Base-by-base conservation (phyloP, 495 filamentous ascomycete genomes). In the Penicillium atrosanguineum region DNA sequence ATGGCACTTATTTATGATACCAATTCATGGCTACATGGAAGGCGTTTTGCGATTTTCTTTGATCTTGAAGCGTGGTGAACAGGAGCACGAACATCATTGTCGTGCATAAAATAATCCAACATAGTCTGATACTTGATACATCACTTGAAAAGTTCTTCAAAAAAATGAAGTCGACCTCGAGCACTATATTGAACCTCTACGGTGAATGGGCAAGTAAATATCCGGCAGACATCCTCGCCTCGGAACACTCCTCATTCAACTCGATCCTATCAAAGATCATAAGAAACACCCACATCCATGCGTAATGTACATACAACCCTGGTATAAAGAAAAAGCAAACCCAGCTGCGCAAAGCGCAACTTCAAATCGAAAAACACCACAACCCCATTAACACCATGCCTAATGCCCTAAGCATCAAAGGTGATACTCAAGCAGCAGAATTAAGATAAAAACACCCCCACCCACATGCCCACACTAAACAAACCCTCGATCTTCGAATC, bases 1-100 rank as follows among this genome's bases (percentile, higher is more conserved):
- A 29, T 16, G 45, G 55, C 50, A 50, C 47, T 44, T 19, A 21
- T 59, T 62, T 63, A 62, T 59, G 69, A 71, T 69, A 68, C 69
- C 64, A 68, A 67, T 44, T 63, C 46, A 62, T 61, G 57, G 31
- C 52, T 53, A 56, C 53, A 52, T 31, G 51, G 20, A 48, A 46
- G 63, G 63, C 53, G 56, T 65, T 63, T 48, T 9, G 39, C 42
- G 29, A 15, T 53, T 37, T 28, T 6, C 25, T 42, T 53, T 34
- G 9, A 15, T 38, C 15, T 36, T 31, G 31, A 34, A 28, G 31
- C 49, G 28, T 52, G 40, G 15, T 12, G 44, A 45, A 19, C 29
- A 25, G 15, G 37, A 29, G 25, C 14, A 34, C 18, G 34, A 18
- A n/a, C 19, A 5, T 34, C 31, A 34, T 31, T 4, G 11, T 14